Evolutionary conservation across 208 protist species (phyloP).

Genomic region (Trypanosoma scelopori): DNA sequence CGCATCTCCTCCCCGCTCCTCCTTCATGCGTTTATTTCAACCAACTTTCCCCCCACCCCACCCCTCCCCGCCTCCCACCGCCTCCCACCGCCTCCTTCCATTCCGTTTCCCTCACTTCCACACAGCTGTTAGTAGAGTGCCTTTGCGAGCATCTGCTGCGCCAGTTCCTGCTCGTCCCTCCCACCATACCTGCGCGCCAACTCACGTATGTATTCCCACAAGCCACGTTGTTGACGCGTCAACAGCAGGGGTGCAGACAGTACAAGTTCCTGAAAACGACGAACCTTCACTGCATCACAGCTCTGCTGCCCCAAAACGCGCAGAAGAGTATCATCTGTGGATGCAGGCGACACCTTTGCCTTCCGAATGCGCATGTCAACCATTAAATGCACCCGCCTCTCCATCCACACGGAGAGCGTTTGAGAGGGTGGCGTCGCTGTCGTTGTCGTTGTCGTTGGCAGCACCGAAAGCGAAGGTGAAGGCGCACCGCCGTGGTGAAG

Average conservation of each 20-base stretch:
- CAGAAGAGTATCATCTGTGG: conserved; percentile 48
- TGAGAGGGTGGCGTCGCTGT: neutral
- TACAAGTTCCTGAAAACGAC: conserved; percentile 34
- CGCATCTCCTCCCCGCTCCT: no score
- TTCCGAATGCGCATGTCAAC: conserved; percentile 30
- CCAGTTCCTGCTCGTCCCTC: conserved; percentile 28
- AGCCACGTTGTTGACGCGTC: conserved; percentile 30
- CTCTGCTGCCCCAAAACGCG: conserved; percentile 54
- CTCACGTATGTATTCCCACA: conserved; percentile 49
- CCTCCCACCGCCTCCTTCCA: no score
- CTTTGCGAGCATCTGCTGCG: conserved; percentile 26
- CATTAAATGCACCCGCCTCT: conserved; percentile 32
- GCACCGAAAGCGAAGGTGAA: neutral
- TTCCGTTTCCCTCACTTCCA: no score
- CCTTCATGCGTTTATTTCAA: neutral
- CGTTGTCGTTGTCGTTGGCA: neutral
- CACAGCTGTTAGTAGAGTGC: conserved; percentile 33
- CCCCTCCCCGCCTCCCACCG: no score
- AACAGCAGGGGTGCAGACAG: conserved; percentile 35
- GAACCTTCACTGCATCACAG: conserved; percentile 56
- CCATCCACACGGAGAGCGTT: conserved; percentile 39
- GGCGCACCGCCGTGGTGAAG: conserved; percentile 13
- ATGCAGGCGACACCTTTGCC: conserved; percentile 24
- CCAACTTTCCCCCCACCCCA: neutral
- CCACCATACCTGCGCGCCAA: conserved; percentile 50